Percentiles rank a stretch among this genome's conserved stretches.
Evolutionary conservation across 257 asterid species (phyloP).

Genomic region (Rubia yunnanensis): DNA sequence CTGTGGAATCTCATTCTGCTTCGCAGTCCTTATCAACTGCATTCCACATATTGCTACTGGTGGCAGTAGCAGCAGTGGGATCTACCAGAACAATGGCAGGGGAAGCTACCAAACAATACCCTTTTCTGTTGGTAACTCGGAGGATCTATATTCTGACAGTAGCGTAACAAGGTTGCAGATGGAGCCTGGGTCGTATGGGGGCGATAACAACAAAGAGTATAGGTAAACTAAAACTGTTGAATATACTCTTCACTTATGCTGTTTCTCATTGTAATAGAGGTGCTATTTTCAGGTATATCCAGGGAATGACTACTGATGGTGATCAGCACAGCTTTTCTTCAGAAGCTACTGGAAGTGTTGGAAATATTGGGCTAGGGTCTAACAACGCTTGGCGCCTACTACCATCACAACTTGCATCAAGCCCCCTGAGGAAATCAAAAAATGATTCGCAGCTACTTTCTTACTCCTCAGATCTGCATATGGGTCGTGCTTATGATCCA

Average conservation of each 20-base stretch:
- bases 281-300: slow-evolving; percentile 43
- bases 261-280: background rate
- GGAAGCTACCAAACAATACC: slow-evolving; percentile 63
- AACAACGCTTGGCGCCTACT: slow-evolving; percentile 49
- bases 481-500: slow-evolving; percentile 40
- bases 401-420: slow-evolving; percentile 57
- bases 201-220: slow-evolving; percentile 53
- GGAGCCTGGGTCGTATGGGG: slow-evolving; percentile 58
- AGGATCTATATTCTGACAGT: slow-evolving; percentile 54
- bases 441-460: slow-evolving; percentile 38
- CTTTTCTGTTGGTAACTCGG: slow-evolving; percentile 46
- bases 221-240: slow-evolving; percentile 33
- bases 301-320: slow-evolving; percentile 40
- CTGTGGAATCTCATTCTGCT: slow-evolving; percentile 94
- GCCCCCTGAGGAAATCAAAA: slow-evolving; percentile 41
- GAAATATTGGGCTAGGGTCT: slow-evolving; percentile 52
- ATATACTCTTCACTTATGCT: background rate
- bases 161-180: slow-evolving; percentile 60
- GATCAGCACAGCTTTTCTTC: slow-evolving; percentile 47
- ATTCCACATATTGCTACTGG: slow-evolving; percentile 52
- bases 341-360: slow-evolving; percentile 47
- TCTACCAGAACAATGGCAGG: slow-evolving; percentile 39
- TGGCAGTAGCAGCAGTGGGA: slow-evolving; percentile 38
- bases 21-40: slow-evolving; percentile 70
- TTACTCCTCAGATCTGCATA: slow-evolving; percentile 33